phyloP scores from a whole-genome alignment of 306 rosid species.

The Lagenaria siceraria region DNA sequence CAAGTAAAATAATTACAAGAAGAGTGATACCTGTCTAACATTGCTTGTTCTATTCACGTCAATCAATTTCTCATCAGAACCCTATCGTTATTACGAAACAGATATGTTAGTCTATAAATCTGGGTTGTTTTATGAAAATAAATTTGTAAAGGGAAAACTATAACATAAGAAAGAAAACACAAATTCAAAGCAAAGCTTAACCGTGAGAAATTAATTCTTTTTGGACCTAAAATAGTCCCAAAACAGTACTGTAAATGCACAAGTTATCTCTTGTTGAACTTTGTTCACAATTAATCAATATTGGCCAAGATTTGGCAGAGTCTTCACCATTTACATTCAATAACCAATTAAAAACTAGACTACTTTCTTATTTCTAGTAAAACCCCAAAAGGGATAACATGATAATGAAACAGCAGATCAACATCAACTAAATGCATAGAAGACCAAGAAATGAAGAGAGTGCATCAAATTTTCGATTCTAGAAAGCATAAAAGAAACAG shows the following conservation, averaged over 20 bases:
- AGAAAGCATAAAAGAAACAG: not conserved
- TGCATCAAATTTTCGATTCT: not conserved
- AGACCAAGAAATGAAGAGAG: not conserved
- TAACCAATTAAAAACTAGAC: not conserved
- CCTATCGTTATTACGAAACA: not conserved
- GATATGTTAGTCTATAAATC: not conserved
- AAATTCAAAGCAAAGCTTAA: not conserved
- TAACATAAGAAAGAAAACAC: conserved; percentile 1
- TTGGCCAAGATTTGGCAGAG: not conserved
- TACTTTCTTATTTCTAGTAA: not conserved
- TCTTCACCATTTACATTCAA: not conserved
- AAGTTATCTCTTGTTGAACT: not conserved
- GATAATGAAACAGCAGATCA: not conserved
- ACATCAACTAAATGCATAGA: not conserved
- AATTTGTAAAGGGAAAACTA: not conserved
- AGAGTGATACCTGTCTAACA: not conserved
- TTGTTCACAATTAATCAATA: not conserved
- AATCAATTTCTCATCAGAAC: not conserved
- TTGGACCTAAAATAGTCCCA: not conserved
- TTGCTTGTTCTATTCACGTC: not conserved
- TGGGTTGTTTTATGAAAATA: not conserved
- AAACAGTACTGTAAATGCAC: not conserved
- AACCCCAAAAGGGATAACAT: not conserved
- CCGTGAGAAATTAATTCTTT: not conserved
- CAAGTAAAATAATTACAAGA: not conserved